Evolutionary conservation across 345 rosid species (phyloP), one percentile per base, ranked within the genome.

Genomic region (Sisymbrium irio): DNA sequence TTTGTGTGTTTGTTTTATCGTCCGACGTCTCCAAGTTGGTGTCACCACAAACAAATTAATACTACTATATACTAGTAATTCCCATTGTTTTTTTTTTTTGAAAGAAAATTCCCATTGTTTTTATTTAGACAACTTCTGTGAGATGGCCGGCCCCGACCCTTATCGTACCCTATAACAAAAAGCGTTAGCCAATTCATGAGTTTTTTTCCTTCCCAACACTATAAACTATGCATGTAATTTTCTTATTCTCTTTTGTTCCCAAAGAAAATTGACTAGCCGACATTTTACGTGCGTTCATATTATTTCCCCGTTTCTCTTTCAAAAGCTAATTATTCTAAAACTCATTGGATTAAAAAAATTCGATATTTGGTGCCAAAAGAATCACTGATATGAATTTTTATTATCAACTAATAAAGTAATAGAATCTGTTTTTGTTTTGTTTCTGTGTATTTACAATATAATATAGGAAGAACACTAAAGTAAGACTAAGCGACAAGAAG

Each of bases 401-500:
- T 19, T 3, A 57, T n/a, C 36, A 45, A 35, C 15, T 58, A 44
- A 20, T 30, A 44, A 58, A 30, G 33, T 19, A 45, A n/a, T 33
- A 19, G 35, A 33, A 27, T 25, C 3, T 36, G 17, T 37, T 55
- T 32, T 11, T 42, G 3, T 54, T 28, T 30, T n/a, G n/a, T n/a
- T 53, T 6, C 4, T 32, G 60, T 28, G 4, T 5, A 14, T 22
- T 65, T 49, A 19, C 27, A 19, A 49, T 9, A 39, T 15, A 11
- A 10, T 18, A 18, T 70, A 49, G 50, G 59, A 61, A 37, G 60
- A 65, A 12, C 9, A 57, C 19, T 42, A 56, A 67, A 56, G 51
- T 65, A 57, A 28, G 60, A 46, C 61, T 57, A 60, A 42, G 47
- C 74, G 74, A 75, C 79, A 75, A 67, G 32, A 61, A 60, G 47